phyloP scores from a whole-genome alignment of 768 basidiomycete genomes.

The Tylopilus cervinicoccineus region DNA sequence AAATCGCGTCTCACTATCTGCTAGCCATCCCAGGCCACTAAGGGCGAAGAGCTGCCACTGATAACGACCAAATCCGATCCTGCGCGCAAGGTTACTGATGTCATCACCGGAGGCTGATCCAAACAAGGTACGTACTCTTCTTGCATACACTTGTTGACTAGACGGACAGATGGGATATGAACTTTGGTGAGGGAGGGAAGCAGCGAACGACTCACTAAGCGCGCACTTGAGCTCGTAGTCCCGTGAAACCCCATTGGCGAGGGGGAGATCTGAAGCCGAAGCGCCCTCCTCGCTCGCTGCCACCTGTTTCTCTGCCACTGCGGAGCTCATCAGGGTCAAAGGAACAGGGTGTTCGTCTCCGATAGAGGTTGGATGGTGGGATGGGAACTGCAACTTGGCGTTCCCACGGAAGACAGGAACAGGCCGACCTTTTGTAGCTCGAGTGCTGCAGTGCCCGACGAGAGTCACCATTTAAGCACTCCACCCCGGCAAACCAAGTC shows the following conservation, averaged over 20 bases:
- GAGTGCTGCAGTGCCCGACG: background rate
- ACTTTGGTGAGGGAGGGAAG: background rate
- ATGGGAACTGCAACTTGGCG: background rate
- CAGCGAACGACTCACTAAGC: constrained; percentile 21
- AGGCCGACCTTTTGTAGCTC: constrained; percentile 13
- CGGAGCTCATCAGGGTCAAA: constrained; percentile 4
- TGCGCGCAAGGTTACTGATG: constrained; percentile 12
- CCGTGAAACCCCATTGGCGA: constrained; percentile 25
- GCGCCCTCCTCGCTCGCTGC: constrained; percentile 11
- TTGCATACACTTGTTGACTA: constrained; percentile 46
- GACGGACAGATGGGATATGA: background rate
- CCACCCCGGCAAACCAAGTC: background rate
- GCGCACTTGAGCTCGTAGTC: constrained; percentile 34
- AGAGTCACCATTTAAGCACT: constrained; percentile 1
- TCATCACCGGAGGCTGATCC: constrained; percentile 1
- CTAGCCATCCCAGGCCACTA: constrained; percentile 46
- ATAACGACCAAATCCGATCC: constrained; percentile 49
- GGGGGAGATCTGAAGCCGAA: constrained; percentile 1
- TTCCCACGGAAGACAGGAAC: constrained; percentile 14
- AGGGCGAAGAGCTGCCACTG: constrained; percentile 45
- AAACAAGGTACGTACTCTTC: constrained; percentile 35
- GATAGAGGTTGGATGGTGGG: background rate
- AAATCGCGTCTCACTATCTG: constrained; percentile 38
- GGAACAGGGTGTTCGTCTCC: background rate
- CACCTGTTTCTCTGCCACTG: constrained; percentile 15